A percentile compares a stretch with the other conserved stretches of the same genome.
Evolutionary conservation across 352 stramenopile genomes (phyloP).

Genomic region (Phytophthora litchii): DNA sequence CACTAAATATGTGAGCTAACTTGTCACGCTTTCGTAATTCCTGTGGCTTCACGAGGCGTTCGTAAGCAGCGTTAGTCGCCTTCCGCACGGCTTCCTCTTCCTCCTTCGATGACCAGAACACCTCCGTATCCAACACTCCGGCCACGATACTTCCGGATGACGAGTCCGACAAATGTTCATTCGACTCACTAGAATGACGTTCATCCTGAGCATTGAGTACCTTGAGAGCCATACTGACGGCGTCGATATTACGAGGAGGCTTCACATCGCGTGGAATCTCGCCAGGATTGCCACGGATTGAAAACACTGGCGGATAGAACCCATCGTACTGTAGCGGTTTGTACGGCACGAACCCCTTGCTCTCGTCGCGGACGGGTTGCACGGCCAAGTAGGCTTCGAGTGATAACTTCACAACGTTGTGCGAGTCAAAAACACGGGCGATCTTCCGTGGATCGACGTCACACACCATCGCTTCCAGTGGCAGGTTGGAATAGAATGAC

Average conservation of each 20-base stretch:
- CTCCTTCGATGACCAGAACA: slow-evolving; percentile 27
- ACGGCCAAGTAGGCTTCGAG: slow-evolving; percentile 40
- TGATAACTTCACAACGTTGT: slow-evolving; percentile 35
- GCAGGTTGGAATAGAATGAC: slow-evolving; percentile 73
- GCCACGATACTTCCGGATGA: slow-evolving; percentile 1
- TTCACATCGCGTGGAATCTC: slow-evolving; percentile 22
- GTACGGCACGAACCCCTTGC: slow-evolving; percentile 36
- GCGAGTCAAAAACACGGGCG: slow-evolving; percentile 44
- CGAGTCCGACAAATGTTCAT: not conserved
- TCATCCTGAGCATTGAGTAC: slow-evolving; percentile 19
- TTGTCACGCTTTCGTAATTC: slow-evolving; percentile 20
- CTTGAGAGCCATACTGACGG: slow-evolving; percentile 16
- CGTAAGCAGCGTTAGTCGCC: slow-evolving; percentile 23
- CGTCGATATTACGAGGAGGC: slow-evolving; percentile 16
- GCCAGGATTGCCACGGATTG: slow-evolving; percentile 20
- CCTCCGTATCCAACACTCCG: slow-evolving; percentile 2
- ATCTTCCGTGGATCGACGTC: slow-evolving; percentile 41
- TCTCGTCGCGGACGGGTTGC: slow-evolving; percentile 26
- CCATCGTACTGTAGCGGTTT: slow-evolving; percentile 37
- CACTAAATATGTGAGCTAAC: slow-evolving; percentile 16
- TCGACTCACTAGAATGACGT: slow-evolving; percentile 7
- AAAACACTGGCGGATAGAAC: slow-evolving; percentile 25
- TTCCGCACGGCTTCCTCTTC: slow-evolving; percentile 26
- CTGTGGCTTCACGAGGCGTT: slow-evolving; percentile 26
- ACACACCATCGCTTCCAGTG: slow-evolving; percentile 81